Percentiles rank a stretch among this genome's conserved stretches.
Conservation (phyloP, 2,329 filamentous ascomycete genomes). For the Venturia nashicola region DNA sequence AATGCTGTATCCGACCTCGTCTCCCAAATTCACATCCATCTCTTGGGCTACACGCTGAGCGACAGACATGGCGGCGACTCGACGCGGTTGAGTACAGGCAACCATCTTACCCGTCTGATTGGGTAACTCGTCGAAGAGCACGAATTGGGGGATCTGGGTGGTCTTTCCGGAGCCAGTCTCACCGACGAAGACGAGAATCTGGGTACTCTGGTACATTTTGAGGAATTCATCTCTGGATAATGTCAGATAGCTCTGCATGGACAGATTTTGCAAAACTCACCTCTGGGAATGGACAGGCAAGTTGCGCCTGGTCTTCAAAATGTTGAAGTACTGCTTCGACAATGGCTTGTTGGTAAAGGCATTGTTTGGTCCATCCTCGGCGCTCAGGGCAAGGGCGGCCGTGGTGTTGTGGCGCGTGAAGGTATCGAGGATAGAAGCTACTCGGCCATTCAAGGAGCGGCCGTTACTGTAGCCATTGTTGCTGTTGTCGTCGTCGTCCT, state of each 20-base stretch:
- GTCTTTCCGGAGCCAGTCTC: slow-evolving; percentile 99
- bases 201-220: slow-evolving; percentile 78
- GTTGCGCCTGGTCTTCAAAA: slow-evolving; percentile 70
- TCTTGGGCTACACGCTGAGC: slow-evolving; percentile 95
- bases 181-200: slow-evolving; percentile 96
- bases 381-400: slow-evolving; percentile 55
- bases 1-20: slow-evolving; percentile 94
- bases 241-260: slow-evolving; percentile 11
- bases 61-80: slow-evolving; percentile 95
- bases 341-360: slow-evolving; percentile 72
- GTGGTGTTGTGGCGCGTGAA: slow-evolving; percentile 75
- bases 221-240: slow-evolving; percentile 70
- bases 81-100: slow-evolving; percentile 92
- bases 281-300: slow-evolving; percentile 88
- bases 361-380: slow-evolving; percentile 72
- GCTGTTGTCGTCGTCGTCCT: slow-evolving; percentile 31
- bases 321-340: slow-evolving; percentile 78
- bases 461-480: slow-evolving; percentile 20
- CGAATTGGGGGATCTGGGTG: slow-evolving; percentile 96
- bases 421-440: slow-evolving; percentile 40
- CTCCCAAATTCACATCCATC: slow-evolving; percentile 79
- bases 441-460: slow-evolving; percentile 13
- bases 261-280: slow-evolving; percentile 30
- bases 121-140: slow-evolving; percentile 91
- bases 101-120: slow-evolving; percentile 79